phyloP scores from a whole-genome alignment of 495 filamentous ascomycete species.

The Penicillium roqueforti region DNA sequence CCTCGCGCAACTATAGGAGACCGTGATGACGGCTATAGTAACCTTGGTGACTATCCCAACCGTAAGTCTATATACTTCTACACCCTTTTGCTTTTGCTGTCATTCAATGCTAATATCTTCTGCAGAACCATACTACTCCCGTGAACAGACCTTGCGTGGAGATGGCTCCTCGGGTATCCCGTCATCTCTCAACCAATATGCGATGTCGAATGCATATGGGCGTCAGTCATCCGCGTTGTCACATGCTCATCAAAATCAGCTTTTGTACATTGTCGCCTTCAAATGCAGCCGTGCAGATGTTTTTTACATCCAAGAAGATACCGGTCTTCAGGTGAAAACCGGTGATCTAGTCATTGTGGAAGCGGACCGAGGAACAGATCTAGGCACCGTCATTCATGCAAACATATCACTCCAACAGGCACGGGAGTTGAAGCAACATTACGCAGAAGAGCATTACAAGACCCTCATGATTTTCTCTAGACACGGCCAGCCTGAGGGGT shows the following conservation, averaged over 20 bases:
- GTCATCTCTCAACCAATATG: constrained; percentile 52
- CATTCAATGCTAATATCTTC: constrained; percentile 9
- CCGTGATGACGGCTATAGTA: constrained; percentile 38
- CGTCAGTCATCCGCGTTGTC: constrained; percentile 57
- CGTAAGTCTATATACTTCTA: neutral
- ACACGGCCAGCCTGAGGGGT: constrained; percentile 58
- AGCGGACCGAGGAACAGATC: constrained; percentile 90
- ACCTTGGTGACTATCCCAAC: constrained; percentile 26
- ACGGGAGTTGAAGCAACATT: constrained; percentile 81
- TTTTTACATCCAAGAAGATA: constrained; percentile 94
- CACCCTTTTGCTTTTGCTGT: neutral
- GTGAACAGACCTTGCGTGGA: constrained; percentile 40
- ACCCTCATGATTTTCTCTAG: constrained; percentile 97
- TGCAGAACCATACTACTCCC: constrained; percentile 49
- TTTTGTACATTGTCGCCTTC: constrained; percentile 91
- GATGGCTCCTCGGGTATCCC: constrained; percentile 39
- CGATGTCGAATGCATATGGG: constrained; percentile 44
- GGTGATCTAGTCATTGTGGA: constrained; percentile 97
- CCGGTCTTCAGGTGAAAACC: constrained; percentile 79
- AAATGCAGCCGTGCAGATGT: constrained; percentile 92
- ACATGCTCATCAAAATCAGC: constrained; percentile 73
- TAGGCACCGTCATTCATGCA: constrained; percentile 85
- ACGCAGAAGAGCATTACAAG: constrained; percentile 87
- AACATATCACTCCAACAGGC: constrained; percentile 81
- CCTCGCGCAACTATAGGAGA: constrained; percentile 33